Evolutionary conservation across 768 basidiomycete species (phyloP), one percentile per base, ranked within the genome.

Genomic region (Boletellus emodensis): DNA sequence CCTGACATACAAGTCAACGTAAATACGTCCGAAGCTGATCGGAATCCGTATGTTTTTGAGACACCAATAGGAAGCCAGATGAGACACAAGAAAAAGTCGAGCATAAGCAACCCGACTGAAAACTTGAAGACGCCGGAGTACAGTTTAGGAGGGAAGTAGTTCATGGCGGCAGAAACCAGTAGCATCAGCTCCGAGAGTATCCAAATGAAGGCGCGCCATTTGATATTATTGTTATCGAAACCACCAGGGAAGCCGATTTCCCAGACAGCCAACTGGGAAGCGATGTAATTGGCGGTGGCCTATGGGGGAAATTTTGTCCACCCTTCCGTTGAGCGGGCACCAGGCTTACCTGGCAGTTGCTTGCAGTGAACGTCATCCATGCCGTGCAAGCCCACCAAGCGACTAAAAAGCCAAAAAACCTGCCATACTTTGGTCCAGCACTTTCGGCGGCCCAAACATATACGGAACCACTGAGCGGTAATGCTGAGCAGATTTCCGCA

Each of bases 401-500:
- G 14, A 94, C 92, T 49, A 91, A 67, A 71, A 94, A 92, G 1
- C 90, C 92, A 56, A 91, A 81, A 68, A 94, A 87, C 33, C 93
- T 78, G 3, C 84, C 90, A 60, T 90, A 84, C 58, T 89, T 90
- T 6, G 84, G 84, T 2, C 93, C 93, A 5, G 90, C 93, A 61
- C 90, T 91, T 63, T 92, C 92, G 15, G 91, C 92, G 0, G 91
- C 89, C 93, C 93, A 95, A 43, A 93, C 84, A 67, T 94, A 95
- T 65, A 96, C 94, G 8, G 91, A 94, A 3, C 93, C 93, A 49
- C 87, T 90, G 44, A 93, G 67, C 5, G 89, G 87, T 26, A 94
- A 74, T 6, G 91, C 88, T 36, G 92, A 94, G 67, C 92, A 94
- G 46, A 94, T 84, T 64, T 95, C 93, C 17, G 93, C 91, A 34